Evolutionary conservation across 2,329 filamentous ascomycete species (phyloP), one percentile per base, ranked within the genome.

Genomic region (Colletotrichum cuscutae): DNA sequence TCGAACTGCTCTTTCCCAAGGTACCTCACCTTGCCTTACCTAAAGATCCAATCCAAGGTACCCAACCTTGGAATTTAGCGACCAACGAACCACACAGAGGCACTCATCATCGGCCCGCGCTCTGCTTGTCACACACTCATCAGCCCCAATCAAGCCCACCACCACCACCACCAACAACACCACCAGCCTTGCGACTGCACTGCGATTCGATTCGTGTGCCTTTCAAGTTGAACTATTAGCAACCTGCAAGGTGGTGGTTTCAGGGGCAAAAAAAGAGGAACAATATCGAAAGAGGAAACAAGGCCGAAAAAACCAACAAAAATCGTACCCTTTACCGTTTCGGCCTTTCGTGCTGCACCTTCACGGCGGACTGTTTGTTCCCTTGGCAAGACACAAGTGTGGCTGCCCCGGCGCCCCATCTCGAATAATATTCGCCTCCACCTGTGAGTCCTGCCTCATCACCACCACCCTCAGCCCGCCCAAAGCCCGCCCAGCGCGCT

Each of bases 361-460:
- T 7, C 7, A 49, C 30, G 46, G 65, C 24, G 28, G 24, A 28
- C 37, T 30, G 19, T 62, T 56, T 54, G 62, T 67, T 11, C 68
- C 68, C 68, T 71, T 69, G 68, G 68, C 63, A 13, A 56, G 26
- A 49, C 19, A n/a, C 8, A 13, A 65, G 49, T 70, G 70, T 70
- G 70, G 65, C 67, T 64, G 70, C 66, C 54, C 65, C 65, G 52
- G 49, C 12, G 67, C 70, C 70, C 70, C 70, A 72, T 69, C 70
- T 72, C 59, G 64, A 68, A 68, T 58, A 72, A 68, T 68, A 72
- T 72, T 68, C 65, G 70, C 69, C 69, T 68, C 69, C 72, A 74
- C 72, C 68, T 68, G 64, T 68, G 68, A 75, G 68, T 72, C 61
- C 68, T 74, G 56, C 69, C 62, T 68, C 64, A 66, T 68, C 65